A percentile compares a stretch with the other conserved stretches of the same genome.
Conservation (phyloP, 139 green algal genomes). For the Parachlorella kessleri region DNA sequence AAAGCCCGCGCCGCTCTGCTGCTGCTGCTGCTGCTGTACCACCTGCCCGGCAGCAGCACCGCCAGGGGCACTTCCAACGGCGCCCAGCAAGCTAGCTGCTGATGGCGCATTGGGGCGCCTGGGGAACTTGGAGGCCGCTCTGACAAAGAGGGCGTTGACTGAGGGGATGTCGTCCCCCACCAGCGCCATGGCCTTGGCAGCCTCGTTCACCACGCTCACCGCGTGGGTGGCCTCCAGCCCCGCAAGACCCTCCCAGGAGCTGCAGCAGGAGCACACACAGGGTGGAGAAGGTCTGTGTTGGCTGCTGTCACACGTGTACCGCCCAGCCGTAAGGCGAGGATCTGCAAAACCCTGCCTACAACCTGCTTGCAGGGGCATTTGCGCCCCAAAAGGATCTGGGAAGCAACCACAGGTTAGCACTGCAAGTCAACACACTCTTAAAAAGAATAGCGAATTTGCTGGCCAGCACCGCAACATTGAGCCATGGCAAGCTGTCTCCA, state of each 20-base stretch:
- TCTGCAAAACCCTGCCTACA: neutral
- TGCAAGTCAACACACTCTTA: no score
- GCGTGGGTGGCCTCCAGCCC: constrained; percentile 16
- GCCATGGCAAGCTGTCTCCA: no score
- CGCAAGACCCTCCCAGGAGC: constrained; percentile 30
- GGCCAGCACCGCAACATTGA: no score
- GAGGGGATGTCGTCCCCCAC: constrained; percentile 25
- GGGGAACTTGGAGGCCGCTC: neutral
- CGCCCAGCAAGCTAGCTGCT: neutral
- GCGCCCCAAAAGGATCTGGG: no score
- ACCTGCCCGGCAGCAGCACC: neutral
- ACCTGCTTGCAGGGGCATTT: no score
- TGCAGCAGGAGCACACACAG: constrained; percentile 3
- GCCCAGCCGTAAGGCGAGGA: neutral
- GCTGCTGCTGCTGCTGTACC: neutral
- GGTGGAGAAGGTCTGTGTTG: neutral
- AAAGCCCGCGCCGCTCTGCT: neutral
- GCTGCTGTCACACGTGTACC: neutral
- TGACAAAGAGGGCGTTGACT: constrained; percentile 24
- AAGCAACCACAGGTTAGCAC: no score
- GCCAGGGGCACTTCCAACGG: neutral
- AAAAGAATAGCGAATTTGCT: no score
- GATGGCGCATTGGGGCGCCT: constrained; percentile 21
- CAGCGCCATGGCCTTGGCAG: constrained; percentile 11
- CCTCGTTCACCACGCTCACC: constrained; percentile 23